Percentiles rank a stretch among this genome's conserved stretches.
These are phyloP conservation scores for Didymella segeticola DNA, from an alignment of 2,329 filamentous ascomycete species.

Conservation along the genomic window DNA sequence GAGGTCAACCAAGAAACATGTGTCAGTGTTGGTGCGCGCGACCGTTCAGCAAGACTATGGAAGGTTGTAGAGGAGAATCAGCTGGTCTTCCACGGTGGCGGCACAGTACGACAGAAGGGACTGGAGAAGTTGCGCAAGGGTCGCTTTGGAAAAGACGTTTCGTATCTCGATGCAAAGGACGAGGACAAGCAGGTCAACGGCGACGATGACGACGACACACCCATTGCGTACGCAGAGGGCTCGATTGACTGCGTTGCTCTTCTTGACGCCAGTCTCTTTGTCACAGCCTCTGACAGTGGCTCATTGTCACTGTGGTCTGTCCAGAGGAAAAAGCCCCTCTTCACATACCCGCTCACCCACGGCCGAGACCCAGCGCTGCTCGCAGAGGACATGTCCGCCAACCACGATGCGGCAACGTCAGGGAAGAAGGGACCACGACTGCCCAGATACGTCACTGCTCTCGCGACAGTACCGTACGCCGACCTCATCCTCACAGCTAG, in stretches of 20 bases:
- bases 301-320: slow-evolving; percentile 85
- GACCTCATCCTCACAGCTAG: slow-evolving; percentile 90
- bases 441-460: slow-evolving; percentile 88
- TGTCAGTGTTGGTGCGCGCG: slow-evolving; percentile 86
- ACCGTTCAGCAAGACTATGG: slow-evolving; percentile 92
- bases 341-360: slow-evolving; percentile 80
- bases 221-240: slow-evolving; percentile 68
- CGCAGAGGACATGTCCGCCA: slow-evolving; percentile 73
- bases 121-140: slow-evolving; percentile 46
- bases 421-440: slow-evolving; percentile 59
- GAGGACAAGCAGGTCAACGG: slow-evolving; percentile 51
- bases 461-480: slow-evolving; percentile 85
- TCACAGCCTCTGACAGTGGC: slow-evolving; percentile 93
- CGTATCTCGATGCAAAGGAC: slow-evolving; percentile 55
- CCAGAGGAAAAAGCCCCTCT: slow-evolving; percentile 93
- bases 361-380: slow-evolving; percentile 77
- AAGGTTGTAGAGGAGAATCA: slow-evolving; percentile 96
- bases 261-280: slow-evolving; percentile 85
- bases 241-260: slow-evolving; percentile 92
- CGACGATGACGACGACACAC: slow-evolving; percentile 51
- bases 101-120: slow-evolving; percentile 52
- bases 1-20: slow-evolving; percentile 82
- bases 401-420: slow-evolving; percentile 62
- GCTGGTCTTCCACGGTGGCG: slow-evolving; percentile 90
- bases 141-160: slow-evolving; percentile 41